phyloP scores from a whole-genome alignment of 257 asterid species.

The Vinca minor region DNA sequence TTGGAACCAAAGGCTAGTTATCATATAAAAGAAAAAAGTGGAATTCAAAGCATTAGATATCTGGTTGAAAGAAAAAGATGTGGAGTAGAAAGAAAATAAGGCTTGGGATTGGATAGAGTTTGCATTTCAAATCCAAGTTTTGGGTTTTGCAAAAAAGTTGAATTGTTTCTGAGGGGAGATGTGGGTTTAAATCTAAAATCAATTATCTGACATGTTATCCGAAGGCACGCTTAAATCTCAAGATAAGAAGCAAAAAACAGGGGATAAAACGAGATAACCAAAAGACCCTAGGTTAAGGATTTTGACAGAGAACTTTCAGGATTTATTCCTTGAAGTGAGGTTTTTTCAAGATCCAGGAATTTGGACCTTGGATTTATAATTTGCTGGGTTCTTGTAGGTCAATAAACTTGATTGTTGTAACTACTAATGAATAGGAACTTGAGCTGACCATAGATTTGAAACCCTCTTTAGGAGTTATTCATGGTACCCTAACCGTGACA shows the following conservation, averaged over 20 bases:
- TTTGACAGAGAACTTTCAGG: background rate
- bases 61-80: background rate
- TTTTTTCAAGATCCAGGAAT: background rate
- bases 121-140: too few species aligned
- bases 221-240: too few species aligned
- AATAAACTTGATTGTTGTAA: background rate
- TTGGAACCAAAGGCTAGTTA: too few species aligned
- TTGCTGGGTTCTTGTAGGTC: background rate
- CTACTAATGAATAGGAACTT: background rate
- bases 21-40: background rate
- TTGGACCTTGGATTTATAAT: background rate
- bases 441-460: background rate
- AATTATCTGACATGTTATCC: too few species aligned
- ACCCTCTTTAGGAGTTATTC: background rate
- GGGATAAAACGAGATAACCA: background rate
- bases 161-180: too few species aligned
- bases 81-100: background rate
- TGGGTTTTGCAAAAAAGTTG: too few species aligned
- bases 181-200: too few species aligned
- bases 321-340: background rate
- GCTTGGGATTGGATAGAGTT: too few species aligned
- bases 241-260: background rate
- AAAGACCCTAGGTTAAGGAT: background rate
- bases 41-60: background rate
- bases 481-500: background rate